phyloP scores from a whole-genome alignment of 2,329 filamentous ascomycete species.

The Chrysoporthe deuterocubensis region DNA sequence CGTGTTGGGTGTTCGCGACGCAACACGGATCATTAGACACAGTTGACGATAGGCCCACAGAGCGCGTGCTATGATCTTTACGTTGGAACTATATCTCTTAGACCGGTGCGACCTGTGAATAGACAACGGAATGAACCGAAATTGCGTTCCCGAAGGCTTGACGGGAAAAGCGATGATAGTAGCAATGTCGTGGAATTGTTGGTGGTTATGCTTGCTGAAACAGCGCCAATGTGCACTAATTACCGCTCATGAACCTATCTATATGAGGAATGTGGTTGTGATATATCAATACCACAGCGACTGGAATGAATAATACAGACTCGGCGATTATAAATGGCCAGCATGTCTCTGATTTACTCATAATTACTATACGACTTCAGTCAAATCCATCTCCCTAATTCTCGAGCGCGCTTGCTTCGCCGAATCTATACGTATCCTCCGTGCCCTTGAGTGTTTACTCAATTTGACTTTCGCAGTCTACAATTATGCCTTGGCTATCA shows the following conservation, averaged over 20 bases:
- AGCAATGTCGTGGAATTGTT: not conserved
- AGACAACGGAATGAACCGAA: not conserved
- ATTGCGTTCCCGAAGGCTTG: not conserved
- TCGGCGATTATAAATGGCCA: not conserved
- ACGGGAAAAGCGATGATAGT: not conserved
- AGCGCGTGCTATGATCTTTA: not conserved
- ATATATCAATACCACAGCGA: not conserved
- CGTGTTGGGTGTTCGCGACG: too few species aligned
- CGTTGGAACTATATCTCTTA: not conserved
- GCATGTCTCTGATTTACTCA: not conserved
- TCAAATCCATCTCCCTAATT: not conserved
- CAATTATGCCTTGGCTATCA: constrained; percentile 26
- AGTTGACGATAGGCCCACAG: not conserved
- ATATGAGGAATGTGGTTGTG: not conserved
- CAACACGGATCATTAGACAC: too few species aligned
- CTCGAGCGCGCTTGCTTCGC: not conserved
- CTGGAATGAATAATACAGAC: constrained; percentile 17
- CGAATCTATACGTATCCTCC: not conserved
- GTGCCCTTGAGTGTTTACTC: not conserved
- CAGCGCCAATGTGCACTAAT: not conserved
- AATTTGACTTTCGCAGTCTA: not conserved
- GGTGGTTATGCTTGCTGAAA: not conserved
- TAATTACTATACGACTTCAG: not conserved
- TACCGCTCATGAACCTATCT: not conserved
- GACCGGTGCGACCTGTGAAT: not conserved